phyloP scores from a whole-genome alignment of 1,284 basidiomycete genomes.

The Xerocomus amazonicus region DNA sequence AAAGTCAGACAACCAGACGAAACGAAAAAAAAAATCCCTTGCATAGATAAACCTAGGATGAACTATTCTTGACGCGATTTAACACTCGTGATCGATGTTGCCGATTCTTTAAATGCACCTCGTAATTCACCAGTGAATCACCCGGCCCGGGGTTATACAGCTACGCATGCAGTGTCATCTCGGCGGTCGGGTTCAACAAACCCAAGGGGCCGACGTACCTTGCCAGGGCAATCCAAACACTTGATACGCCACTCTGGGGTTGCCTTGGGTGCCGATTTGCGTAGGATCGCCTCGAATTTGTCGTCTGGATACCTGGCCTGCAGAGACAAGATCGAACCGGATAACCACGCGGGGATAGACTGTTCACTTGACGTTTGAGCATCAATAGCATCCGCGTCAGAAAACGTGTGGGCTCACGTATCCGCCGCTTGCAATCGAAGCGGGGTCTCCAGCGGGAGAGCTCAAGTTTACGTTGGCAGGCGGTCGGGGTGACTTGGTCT shows the following conservation, averaged over 20 bases:
- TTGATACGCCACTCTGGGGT: constrained; percentile 86
- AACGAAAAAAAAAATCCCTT: constrained; percentile 7
- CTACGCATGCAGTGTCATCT: constrained; percentile 35
- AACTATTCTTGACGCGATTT: constrained; percentile 26
- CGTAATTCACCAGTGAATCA: constrained; percentile 88
- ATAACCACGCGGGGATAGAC: constrained; percentile 71
- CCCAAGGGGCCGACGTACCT: constrained; percentile 46
- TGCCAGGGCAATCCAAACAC: constrained; percentile 92
- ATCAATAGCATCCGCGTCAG: constrained; percentile 32
- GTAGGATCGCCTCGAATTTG: constrained; percentile 73
- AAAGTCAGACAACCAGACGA: background rate
- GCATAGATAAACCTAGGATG: constrained; percentile 27
- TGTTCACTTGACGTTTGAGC: constrained; percentile 35
- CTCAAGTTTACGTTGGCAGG: constrained; percentile 10
- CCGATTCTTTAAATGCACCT: constrained; percentile 85
- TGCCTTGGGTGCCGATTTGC: constrained; percentile 49
- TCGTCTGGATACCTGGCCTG: constrained; percentile 79
- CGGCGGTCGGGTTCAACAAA: no score
- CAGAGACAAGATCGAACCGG: constrained; percentile 58
- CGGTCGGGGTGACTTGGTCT: constrained; percentile 21
- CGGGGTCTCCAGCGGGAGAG: constrained; percentile 19
- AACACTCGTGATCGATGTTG: constrained; percentile 63
- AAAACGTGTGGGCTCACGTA: constrained; percentile 27
- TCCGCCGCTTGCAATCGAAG: constrained; percentile 13
- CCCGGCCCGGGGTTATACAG: constrained; percentile 91